Conservation (phyloP, 768 basidiomycete genomes). For the Trametes meyenii region DNA sequence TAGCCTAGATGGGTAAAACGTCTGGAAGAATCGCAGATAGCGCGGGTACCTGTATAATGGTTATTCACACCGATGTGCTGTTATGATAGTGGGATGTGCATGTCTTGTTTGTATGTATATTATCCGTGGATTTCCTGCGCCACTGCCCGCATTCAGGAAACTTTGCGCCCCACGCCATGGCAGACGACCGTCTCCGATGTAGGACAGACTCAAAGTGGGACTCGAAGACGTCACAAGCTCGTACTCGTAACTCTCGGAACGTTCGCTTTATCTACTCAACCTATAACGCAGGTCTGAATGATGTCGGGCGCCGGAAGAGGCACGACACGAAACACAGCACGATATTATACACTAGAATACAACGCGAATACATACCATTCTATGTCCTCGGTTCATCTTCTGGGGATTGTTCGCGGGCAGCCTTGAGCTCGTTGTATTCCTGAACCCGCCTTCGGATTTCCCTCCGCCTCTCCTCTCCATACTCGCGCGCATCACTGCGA, state of each 20-base stretch:
- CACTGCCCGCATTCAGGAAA: background rate
- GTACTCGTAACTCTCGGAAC: no score
- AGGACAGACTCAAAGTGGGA: background rate
- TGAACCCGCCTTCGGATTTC: constrained; percentile 53
- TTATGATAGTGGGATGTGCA: no score
- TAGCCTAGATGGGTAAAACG: no score
- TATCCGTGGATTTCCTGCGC: no score
- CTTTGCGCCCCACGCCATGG: background rate
- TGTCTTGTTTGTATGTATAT: no score
- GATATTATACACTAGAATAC: background rate
- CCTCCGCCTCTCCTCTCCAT: constrained; percentile 55
- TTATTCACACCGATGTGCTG: no score
- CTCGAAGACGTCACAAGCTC: no score
- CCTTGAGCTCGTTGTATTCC: constrained; percentile 34
- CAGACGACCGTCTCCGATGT: background rate
- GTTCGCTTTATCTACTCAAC: no score
- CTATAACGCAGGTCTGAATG: no score
- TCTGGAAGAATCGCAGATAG: no score
- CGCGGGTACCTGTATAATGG: no score
- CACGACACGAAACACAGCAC: background rate
- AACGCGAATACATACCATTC: background rate
- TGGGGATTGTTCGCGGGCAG: background rate
- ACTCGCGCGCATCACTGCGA: constrained; percentile 54
- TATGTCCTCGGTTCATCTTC: constrained; percentile 8
- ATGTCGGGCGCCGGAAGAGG: no score